Conservation (phyloP, 164 flowering plant species). For the Litsea cubeba region DNA sequence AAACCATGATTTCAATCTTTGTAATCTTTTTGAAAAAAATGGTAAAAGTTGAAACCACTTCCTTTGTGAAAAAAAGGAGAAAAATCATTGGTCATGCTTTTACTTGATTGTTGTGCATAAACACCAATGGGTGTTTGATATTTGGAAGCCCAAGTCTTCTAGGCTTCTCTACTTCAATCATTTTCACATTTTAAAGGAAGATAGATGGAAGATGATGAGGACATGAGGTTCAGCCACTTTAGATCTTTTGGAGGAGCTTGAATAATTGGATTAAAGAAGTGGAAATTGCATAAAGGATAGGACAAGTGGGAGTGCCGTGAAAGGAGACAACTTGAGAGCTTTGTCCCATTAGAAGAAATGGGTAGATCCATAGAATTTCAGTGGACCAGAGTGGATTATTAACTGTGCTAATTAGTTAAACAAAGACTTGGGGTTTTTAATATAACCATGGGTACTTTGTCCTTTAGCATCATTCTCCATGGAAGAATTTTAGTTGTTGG, state of each 20-base stretch:
- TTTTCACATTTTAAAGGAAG: neutral
- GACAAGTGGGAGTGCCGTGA: neutral
- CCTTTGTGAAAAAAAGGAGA: neutral
- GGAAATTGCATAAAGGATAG: neutral
- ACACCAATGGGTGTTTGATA: conserved; percentile 1
- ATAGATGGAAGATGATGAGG: neutral
- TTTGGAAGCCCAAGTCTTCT: neutral
- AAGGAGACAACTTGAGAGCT: neutral
- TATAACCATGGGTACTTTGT: too few species aligned
- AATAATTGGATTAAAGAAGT: conserved; percentile 1
- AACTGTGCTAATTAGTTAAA: too few species aligned
- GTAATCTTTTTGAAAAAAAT: too few species aligned
- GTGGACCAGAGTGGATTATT: too few species aligned
- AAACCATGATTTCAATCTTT: too few species aligned
- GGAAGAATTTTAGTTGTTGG: too few species aligned
- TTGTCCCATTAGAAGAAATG: neutral
- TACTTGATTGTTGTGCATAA: neutral
- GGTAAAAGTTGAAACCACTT: neutral
- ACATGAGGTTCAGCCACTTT: neutral
- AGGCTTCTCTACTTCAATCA: conserved; percentile 1
- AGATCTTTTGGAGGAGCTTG: neutral
- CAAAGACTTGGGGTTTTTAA: too few species aligned
- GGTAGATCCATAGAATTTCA: neutral
- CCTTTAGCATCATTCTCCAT: too few species aligned
- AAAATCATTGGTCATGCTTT: neutral